phyloP scores from a whole-genome alignment of 345 rosid genomes.

The Gossypium australe region DNA sequence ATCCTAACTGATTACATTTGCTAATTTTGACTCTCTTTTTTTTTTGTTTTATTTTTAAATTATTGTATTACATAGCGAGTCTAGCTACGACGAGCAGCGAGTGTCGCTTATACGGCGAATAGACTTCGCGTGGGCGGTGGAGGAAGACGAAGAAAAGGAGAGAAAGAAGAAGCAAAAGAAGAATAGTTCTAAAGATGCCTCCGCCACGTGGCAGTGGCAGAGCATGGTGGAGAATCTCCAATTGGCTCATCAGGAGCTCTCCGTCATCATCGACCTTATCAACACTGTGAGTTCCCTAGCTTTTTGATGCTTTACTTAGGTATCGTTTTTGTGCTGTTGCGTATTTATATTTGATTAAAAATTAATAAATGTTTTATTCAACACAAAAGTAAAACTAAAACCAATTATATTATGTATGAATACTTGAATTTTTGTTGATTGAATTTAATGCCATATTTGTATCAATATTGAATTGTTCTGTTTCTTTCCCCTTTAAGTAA shows the following conservation, averaged over 20 bases:
- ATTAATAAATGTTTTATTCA: neutral
- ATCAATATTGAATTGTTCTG: neutral
- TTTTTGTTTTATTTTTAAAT: neutral
- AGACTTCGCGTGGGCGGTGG: constrained; percentile 92
- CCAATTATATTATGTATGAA: neutral
- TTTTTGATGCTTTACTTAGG: neutral
- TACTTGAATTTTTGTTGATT: neutral
- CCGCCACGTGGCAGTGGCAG: constrained; percentile 70
- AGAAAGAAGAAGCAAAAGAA: constrained; percentile 49
- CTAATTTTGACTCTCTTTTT: neutral
- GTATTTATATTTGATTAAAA: neutral
- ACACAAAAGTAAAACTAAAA: too few relatives aligned
- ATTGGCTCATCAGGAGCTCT: constrained; percentile 88
- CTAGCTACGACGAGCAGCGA: constrained; percentile 73
- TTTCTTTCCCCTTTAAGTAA: neutral
- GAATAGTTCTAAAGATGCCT: constrained; percentile 55
- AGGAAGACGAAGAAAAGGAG: constrained; percentile 56
- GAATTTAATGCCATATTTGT: neutral
- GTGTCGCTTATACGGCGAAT: constrained; percentile 67
- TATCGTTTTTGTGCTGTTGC: neutral
- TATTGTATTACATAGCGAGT: constrained; percentile 38
- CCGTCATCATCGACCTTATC: constrained; percentile 81
- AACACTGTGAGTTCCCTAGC: constrained; percentile 56
- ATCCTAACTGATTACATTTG: neutral
- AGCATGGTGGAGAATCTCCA: constrained; percentile 89